Conservation (phyloP, 2,329 filamentous ascomycete species). For the Nothomitra cinnamomea region DNA sequence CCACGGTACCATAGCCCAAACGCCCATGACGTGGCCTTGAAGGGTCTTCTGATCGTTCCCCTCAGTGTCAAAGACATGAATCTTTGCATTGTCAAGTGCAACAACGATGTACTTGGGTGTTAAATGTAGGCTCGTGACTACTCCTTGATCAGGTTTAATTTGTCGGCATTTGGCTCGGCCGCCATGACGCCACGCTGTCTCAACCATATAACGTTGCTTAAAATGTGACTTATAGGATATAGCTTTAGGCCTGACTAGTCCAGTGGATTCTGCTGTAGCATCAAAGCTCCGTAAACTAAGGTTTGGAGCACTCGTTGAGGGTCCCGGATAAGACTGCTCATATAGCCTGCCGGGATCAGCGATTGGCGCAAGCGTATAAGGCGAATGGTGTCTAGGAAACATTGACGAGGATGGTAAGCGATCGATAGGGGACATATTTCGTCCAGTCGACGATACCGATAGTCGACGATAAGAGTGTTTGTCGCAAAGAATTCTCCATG, state of each 20-base stretch:
- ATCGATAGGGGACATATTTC: background rate
- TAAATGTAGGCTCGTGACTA: conserved; percentile 87
- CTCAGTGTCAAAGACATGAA: conserved; percentile 90
- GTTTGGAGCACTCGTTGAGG: conserved; percentile 30
- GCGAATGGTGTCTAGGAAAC: background rate
- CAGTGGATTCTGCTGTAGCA: conserved; percentile 19
- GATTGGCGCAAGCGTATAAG: background rate
- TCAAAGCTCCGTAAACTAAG: conserved; percentile 40
- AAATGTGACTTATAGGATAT: conserved; percentile 92
- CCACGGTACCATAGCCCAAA: conserved; percentile 99
- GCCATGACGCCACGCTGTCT: conserved; percentile 89
- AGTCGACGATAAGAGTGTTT: conserved; percentile 72
- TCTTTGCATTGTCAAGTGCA: conserved; percentile 93
- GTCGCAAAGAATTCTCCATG: conserved; percentile 93
- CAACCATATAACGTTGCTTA: conserved; percentile 92
- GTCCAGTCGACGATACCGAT: conserved; percentile 21
- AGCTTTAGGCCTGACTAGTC: conserved; percentile 37
- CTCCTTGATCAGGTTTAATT: conserved; percentile 90
- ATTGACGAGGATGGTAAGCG: background rate
- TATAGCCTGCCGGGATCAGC: background rate
- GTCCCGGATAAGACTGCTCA: conserved; percentile 13
- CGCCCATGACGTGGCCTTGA: conserved; percentile 94
- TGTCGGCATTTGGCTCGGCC: conserved; percentile 70
- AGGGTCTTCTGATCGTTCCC: conserved; percentile 78
- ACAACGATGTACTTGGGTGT: conserved; percentile 96